phyloP scores from a whole-genome alignment of 2,329 filamentous ascomycete genomes.

The Alternaria arbusti region DNA sequence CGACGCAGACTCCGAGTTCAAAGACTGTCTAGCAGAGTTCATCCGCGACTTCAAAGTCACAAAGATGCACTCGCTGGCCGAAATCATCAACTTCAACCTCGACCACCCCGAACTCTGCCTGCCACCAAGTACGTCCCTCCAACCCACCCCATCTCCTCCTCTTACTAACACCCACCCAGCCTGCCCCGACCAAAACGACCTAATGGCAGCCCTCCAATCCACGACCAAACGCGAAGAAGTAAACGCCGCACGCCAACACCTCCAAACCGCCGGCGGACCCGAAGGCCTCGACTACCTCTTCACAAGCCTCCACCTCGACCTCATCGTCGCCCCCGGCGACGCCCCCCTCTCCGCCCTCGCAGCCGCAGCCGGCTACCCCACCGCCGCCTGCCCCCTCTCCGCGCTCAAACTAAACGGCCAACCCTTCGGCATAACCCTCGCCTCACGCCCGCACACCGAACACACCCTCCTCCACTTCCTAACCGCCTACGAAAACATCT shows the following conservation, averaged over 20 bases:
- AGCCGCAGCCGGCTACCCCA: constrained; percentile 45
- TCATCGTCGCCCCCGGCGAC: constrained; percentile 45
- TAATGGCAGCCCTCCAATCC: constrained; percentile 41
- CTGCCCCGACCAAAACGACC: constrained; percentile 45
- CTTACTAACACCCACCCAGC: constrained; percentile 16
- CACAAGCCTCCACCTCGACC: constrained; percentile 35
- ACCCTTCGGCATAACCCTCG: constrained; percentile 44
- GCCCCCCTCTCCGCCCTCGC: constrained; percentile 44
- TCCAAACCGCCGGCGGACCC: constrained; percentile 37
- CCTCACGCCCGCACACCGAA: constrained; percentile 42
- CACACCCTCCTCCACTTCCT: constrained; percentile 44
- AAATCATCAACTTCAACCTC: constrained; percentile 48
- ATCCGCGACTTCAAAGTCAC: constrained; percentile 43
- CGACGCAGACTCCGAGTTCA: constrained; percentile 42
- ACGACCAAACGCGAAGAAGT: constrained; percentile 31
- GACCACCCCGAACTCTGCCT: constrained; percentile 46
- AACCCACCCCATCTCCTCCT: neutral
- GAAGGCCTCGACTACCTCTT: constrained; percentile 45
- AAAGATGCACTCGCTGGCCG: constrained; percentile 46
- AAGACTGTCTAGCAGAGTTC: constrained; percentile 42
- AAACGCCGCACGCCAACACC: constrained; percentile 33
- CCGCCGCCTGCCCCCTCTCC: constrained; percentile 42
- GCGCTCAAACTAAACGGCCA: constrained; percentile 46
- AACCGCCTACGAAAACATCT: constrained; percentile 45
- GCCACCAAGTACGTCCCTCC: constrained; percentile 31